Evolutionary conservation across 352 stramenopile genomes (phyloP).

Genomic region (Globisporangium lucens): DNA sequence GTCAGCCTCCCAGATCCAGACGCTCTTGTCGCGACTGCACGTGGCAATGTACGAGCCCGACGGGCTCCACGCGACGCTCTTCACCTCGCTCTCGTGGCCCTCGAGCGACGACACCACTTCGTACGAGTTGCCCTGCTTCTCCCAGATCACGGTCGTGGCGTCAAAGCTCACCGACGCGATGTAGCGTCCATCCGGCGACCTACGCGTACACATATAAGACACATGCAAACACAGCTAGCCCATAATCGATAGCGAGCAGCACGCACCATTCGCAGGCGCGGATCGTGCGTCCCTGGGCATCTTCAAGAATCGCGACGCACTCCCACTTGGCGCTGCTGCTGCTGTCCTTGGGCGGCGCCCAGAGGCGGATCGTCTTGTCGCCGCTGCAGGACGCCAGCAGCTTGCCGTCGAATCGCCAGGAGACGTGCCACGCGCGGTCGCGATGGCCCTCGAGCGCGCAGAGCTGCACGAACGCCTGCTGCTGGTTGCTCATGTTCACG

Average conservation of each 20-base stretch:
- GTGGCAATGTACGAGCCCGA: constrained; percentile 94
- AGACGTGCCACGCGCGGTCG: constrained; percentile 90
- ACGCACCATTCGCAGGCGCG: constrained; percentile 91
- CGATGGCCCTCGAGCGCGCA: constrained; percentile 78
- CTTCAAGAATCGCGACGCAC: constrained; percentile 91
- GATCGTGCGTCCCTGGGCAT: constrained; percentile 94
- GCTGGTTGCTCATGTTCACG: constrained; percentile 6
- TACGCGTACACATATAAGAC: constrained; percentile 11
- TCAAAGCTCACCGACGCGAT: constrained; percentile 97
- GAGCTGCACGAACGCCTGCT: constrained; percentile 37
- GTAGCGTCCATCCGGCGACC: constrained; percentile 72
- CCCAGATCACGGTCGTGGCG: constrained; percentile 93
- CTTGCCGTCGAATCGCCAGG: constrained; percentile 84
- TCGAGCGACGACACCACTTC: constrained; percentile 95
- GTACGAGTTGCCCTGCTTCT: constrained; percentile 85
- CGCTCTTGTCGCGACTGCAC: constrained; percentile 97
- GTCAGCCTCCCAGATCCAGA: constrained; percentile 98
- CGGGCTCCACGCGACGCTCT: constrained; percentile 94
- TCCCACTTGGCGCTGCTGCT: constrained; percentile 58
- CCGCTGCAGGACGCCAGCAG: constrained; percentile 89
- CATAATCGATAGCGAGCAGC: too few species aligned
- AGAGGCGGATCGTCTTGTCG: constrained; percentile 88
- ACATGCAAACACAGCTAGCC: too few species aligned
- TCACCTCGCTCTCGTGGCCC: constrained; percentile 98
- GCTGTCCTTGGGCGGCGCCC: constrained; percentile 31